Conservation (phyloP, 495 filamentous ascomycete species). For the Bombardia bombarda region DNA sequence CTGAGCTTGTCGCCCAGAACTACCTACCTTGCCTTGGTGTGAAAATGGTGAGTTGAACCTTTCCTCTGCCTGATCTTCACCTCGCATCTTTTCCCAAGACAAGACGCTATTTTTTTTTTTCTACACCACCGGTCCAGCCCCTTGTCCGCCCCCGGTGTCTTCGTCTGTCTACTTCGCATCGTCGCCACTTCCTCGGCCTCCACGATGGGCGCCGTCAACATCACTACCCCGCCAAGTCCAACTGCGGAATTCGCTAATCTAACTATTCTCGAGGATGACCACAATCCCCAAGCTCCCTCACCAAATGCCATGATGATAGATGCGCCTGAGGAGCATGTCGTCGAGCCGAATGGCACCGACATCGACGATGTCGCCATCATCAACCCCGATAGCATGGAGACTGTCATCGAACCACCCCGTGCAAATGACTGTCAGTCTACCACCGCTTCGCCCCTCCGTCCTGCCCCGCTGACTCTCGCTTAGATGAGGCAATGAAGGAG, state of each 20-base stretch:
- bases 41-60: too few species aligned
- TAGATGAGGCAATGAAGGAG: slow-evolving; percentile 80
- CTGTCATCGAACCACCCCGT: slow-evolving; percentile 15
- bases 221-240: slow-evolving; percentile 16
- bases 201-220: background rate
- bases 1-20: too few species aligned
- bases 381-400: slow-evolving; percentile 50
- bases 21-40: too few species aligned
- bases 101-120: background rate
- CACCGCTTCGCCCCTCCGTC: background rate
- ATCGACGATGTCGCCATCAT: slow-evolving; percentile 81
- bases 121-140: background rate
- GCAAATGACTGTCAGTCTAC: slow-evolving; percentile 65
- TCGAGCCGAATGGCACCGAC: slow-evolving; percentile 54
- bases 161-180: too few species aligned
- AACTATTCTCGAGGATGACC: slow-evolving; percentile 24
- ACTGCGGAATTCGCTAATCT: slow-evolving; percentile 18
- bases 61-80: too few species aligned
- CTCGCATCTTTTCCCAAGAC: too few species aligned
- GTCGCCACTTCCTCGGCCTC: too few species aligned
- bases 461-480: slow-evolving; percentile 15
- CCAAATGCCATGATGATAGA: slow-evolving; percentile 65
- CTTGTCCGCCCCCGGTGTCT: too few species aligned
- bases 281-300: slow-evolving; percentile 25
- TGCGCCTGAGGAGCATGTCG: slow-evolving; percentile 59